Base-by-base conservation (phyloP, 179 eudicot genomes). In the Sideroxylon spinosum region DNA sequence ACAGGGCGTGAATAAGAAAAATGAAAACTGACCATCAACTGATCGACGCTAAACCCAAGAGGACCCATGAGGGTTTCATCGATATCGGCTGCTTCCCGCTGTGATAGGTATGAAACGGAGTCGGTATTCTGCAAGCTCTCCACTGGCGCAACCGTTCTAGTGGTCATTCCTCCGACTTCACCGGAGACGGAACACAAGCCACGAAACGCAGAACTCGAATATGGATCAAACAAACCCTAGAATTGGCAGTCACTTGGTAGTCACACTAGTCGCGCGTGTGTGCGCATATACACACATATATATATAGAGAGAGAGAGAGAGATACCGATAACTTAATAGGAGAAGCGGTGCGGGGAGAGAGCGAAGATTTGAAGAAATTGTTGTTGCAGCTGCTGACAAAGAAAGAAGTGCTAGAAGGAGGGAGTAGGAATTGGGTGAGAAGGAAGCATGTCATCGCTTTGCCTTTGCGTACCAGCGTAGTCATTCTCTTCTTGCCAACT, bases 31-130 rank as follows among this genome's bases (percentile, higher is more conserved):
- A 93, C 99, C 99, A 96, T 96, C 20, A 96, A 77, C 82, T 96
- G 99, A 87, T 94, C 98, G 68, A 94, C 97, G 76, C 93, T 91
- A 79, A 96, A 96, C 22, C 99, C 98, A 55, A 96, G 85, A 10
- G 99, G 92, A 2, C 98, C 97, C 99, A 94, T 94, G 22, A 96
- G 88, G 22, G 76, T 81, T 74, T 94, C 94, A 80, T 96, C 99
- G 71, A 96, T 81, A 82, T 91, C 97, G 16, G 90, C 94, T 0
- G 99, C 98, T 62, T 94, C 90, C 61, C 81, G 81, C 88, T 91
- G 99, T 29, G 91, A 84, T 55, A 96, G 78, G 76, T 89, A 94
- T 44, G 96, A 89, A 73, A 96, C 75, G 2, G 83, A 82, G 10
- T 92, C 92, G 81, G 84, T 56, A 68, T 55, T 77, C 7, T 79